Evolutionary conservation across 2,329 filamentous ascomycete genomes (phyloP).

Genomic region (Stemphylium beticola): DNA sequence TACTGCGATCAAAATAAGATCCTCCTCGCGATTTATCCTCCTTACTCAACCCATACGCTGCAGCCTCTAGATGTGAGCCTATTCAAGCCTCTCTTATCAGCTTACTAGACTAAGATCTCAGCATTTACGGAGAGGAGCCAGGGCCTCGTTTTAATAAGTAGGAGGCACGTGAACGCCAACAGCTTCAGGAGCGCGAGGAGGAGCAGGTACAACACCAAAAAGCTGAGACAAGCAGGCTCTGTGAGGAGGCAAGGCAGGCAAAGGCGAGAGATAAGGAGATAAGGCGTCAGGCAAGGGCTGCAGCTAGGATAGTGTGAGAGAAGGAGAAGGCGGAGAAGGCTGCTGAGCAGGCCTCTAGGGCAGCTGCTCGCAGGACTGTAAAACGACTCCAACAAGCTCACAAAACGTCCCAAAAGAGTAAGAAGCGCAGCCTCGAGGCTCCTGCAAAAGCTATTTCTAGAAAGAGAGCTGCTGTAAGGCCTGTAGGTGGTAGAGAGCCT

Average conservation of each 20-base stretch:
- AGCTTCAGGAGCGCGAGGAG: neutral
- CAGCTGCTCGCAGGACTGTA: neutral
- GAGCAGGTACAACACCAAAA: slow-evolving; percentile 1
- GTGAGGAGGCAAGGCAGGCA: neutral
- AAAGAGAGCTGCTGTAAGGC: too few relatives aligned
- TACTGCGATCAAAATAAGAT: too few relatives aligned
- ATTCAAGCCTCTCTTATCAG: slow-evolving; percentile 11
- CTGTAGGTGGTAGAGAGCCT: too few relatives aligned
- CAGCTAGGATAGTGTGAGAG: too few relatives aligned
- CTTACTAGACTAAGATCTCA: slow-evolving; percentile 10
- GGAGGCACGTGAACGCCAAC: neutral
- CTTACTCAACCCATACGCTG: too few relatives aligned
- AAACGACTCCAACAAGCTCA: neutral
- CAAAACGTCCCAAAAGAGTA: too few relatives aligned
- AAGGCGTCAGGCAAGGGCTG: too few relatives aligned
- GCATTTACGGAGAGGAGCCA: neutral
- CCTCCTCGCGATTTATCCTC: too few relatives aligned
- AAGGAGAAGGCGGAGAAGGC: too few relatives aligned
- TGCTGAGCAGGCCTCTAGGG: too few relatives aligned
- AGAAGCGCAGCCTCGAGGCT: too few relatives aligned
- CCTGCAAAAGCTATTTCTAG: too few relatives aligned
- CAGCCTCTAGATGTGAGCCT: slow-evolving; percentile 3
- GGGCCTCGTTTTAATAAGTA: neutral
- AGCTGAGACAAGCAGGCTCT: neutral
- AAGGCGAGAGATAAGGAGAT: slow-evolving; percentile 2